phyloP scores from a whole-genome alignment of 371 early-diverging fungal species.

The Mucor indicus region DNA sequence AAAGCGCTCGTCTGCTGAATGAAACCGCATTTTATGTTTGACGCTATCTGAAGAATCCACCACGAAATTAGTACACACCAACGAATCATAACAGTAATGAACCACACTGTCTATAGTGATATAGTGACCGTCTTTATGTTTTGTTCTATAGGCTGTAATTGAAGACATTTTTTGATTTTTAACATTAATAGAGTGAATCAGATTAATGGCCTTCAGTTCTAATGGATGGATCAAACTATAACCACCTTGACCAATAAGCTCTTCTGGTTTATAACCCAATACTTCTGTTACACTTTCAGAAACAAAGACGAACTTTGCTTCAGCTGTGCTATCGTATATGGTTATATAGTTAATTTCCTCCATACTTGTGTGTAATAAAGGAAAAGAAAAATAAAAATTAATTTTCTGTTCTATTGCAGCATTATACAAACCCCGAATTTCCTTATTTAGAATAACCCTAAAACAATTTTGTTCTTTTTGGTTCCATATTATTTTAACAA shows the following conservation, averaged over 20 bases:
- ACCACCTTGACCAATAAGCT: conserved; percentile 41
- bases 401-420: no score
- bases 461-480: no score
- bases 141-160: conserved; percentile 26
- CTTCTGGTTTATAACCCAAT: conserved; percentile 50
- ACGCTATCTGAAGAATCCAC: conserved; percentile 5
- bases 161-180: conserved; percentile 45
- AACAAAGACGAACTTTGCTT: conserved; percentile 41
- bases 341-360: conserved; percentile 48
- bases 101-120: conserved; percentile 27
- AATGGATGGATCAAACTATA: conserved; percentile 46
- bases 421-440: no score
- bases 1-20: conserved; percentile 30
- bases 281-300: conserved; percentile 49
- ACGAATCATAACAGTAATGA: conserved; percentile 37
- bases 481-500: no score
- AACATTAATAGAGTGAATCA: conserved; percentile 40
- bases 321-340: conserved; percentile 55
- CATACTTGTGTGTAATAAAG: no score
- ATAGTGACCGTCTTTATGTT: conserved; percentile 34
- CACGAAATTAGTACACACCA: conserved; percentile 26
- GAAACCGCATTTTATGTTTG: conserved; percentile 20
- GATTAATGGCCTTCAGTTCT: conserved; percentile 30
- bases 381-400: no score
- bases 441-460: no score